phyloP scores from a whole-genome alignment of 768 basidiomycete genomes.

The Aureoboletus auriporus region DNA sequence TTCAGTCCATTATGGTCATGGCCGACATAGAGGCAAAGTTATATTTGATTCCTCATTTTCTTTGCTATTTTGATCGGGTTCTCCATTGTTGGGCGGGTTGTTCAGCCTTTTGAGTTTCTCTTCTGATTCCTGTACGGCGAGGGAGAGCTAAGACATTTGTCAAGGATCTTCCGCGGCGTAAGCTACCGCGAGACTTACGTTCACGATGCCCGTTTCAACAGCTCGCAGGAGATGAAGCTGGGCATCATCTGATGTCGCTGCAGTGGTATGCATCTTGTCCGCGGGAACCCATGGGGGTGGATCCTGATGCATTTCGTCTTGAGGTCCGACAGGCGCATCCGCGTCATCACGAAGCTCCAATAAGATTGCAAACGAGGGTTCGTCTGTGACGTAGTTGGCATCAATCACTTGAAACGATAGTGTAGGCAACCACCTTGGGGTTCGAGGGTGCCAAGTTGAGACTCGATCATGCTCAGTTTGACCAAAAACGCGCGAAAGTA shows the following conservation, averaged over 20 bases:
- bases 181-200: slow-evolving; percentile 40
- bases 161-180: neutral
- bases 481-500: slow-evolving; percentile 82
- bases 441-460: slow-evolving; percentile 58
- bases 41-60: slow-evolving; percentile 5
- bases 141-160: slow-evolving; percentile 49
- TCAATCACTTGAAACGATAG: neutral
- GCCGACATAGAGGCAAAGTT: neutral
- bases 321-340: slow-evolving; percentile 45
- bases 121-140: slow-evolving; percentile 78
- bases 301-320: slow-evolving; percentile 48
- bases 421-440: slow-evolving; percentile 41
- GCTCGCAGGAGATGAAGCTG: slow-evolving; percentile 74
- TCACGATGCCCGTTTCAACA: slow-evolving; percentile 81
- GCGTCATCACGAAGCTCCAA: slow-evolving; percentile 72
- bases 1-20: neutral
- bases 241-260: slow-evolving; percentile 57
- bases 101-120: slow-evolving; percentile 47
- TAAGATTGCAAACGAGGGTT: slow-evolving; percentile 78
- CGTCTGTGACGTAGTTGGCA: slow-evolving; percentile 38
- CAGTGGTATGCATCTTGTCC: slow-evolving; percentile 61
- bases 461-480: slow-evolving; percentile 75
- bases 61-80: slow-evolving; percentile 9
- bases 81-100: neutral
- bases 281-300: slow-evolving; percentile 82